Evolutionary conservation across 148 eudicot species (phyloP), one percentile per base, ranked within the genome.

Genomic region (Vaccinium myrtillus): DNA sequence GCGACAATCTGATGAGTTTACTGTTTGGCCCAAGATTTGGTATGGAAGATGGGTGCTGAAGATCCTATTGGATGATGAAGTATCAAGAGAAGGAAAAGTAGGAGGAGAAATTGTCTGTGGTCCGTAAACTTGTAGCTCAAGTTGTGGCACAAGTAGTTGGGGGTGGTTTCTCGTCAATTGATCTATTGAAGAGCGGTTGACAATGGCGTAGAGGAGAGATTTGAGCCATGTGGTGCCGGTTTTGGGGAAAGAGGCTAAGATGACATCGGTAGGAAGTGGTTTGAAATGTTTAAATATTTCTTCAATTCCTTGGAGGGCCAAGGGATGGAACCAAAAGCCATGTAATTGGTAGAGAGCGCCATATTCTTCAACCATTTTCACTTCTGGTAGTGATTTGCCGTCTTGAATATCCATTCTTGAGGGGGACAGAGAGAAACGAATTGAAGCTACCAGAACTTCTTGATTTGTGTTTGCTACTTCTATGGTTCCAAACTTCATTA

Each of bases 1-100:
- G 1, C n/a, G 63, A 58, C 63, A 58, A 58, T 19, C 63, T 58
- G 63, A 58, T 58, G 63, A 58, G 59, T 56, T 56, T 3, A 15
- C 7, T 18, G 1, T 58, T 58, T 18, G 1, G n/a, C 63, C 5
- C n/a, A 58, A 18, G 46, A 87, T 55, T 56, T 87, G 87, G 21
- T 84, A 83, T 13, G 90, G 86, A 1, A 85, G 77, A 65, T 89
- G 90, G 25, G 88, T 89, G 49, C 58, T 65, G 13, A 89, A 50
- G 25, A 85, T 80, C 63, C 89, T 81, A 23, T 16, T 21, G 54
- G 25, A 39, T 87, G 90, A 80, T 58, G 63, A 58, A 58, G 8
- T 5, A 1, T 19, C n/a, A 58, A 19, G n/a, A 58, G n/a, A 58
- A 7, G n/a, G n/a, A 19, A 18, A 1, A 58, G 8, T 5, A 55